Base-by-base conservation (phyloP, 768 basidiomycete genomes). In the Leucogyrophana mollusca region DNA sequence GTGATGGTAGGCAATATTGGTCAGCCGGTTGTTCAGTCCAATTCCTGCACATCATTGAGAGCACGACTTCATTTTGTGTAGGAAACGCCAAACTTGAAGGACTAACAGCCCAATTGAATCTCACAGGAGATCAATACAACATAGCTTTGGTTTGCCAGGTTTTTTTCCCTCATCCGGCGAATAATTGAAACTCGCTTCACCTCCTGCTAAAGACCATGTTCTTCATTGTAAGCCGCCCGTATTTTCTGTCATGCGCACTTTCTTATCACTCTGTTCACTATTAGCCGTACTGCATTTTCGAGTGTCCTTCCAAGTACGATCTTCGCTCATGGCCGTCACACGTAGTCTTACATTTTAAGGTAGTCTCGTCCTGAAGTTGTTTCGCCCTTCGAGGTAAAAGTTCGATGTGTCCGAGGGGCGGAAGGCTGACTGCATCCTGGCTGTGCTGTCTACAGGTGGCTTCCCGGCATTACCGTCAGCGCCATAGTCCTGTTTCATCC, bases 41-140 rank as follows among this genome's bases (percentile, higher is more conserved):
- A n/a, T 17, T 25, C 9, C 18, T 17, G 46, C 11, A 18, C 9
- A 10, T 17, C 20, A 18, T 8, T 18, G 2, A 36, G 5, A 27
- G 4, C 9, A 8, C 9, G 18, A 40, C 10, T 6, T 18, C 49
- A 35, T 38, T 43, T 37, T 53, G 51, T 48, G 34, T 58, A 75
- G 82, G 82, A 24, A 85, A 85, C 55, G 83, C 83, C 3, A 78
- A 74, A 51, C 64, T 85, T 3, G 78, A 80, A 55, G 86, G 86
- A 2, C 62, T 87, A 6, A 60, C 62, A 4, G 73, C 62, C 0
- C 73, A 85, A 54, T 67, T 86, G 4, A 32, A 74, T 35, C 68
- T 86, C 34, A 70, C 65, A 0, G 75, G 78, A 13, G 77, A 79
- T 56, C 62, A 79, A 52, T 86, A 82, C 53, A 83, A 83, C 49